Conservation (phyloP, 176 grass and related monocot species). For the Oryza brachyantha region DNA sequence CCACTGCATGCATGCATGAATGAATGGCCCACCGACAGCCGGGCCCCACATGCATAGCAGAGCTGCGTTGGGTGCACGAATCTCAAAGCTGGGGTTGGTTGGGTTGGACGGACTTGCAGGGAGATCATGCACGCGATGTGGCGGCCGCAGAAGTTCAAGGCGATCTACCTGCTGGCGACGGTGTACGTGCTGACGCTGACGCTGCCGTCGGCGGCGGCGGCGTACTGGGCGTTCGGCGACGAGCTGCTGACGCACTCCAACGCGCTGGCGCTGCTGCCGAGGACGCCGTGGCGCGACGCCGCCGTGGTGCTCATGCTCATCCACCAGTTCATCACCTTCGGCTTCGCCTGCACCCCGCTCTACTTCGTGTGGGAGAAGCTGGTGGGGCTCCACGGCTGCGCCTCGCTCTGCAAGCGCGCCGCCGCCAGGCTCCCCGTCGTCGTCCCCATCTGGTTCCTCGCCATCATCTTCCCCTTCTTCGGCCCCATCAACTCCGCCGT, state of each 20-base stretch:
- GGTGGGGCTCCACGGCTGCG: constrained; percentile 91
- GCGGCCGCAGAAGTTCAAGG: constrained; percentile 97
- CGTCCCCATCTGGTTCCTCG: constrained; percentile 96
- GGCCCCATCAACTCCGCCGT: constrained; percentile 98
- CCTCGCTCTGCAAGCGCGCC: constrained; percentile 81
- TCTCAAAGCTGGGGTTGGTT: too few species aligned
- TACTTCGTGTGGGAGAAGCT: constrained; percentile 99
- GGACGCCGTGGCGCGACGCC: constrained; percentile 59
- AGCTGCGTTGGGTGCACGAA: too few species aligned
- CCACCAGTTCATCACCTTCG: constrained; percentile 99
- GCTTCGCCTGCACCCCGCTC: constrained; percentile 95
- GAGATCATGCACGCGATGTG: constrained; percentile 99
- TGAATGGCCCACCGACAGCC: not conserved
- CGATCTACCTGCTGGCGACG: constrained; percentile 88
- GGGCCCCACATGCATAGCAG: not conserved
- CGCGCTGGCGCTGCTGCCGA: constrained; percentile 72
- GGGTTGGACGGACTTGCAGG: constrained; percentile 21
- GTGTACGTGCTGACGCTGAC: constrained; percentile 95
- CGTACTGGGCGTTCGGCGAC: constrained; percentile 99
- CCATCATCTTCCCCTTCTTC: constrained; percentile 98
- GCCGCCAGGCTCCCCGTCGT: constrained; percentile 87
- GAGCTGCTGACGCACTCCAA: constrained; percentile 82
- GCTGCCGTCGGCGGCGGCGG: constrained; percentile 77
- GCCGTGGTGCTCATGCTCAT: constrained; percentile 94
- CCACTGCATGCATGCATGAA: constrained; percentile 27